Conservation (phyloP, 192 early-diverging fungal species). For the Jimgerdemannia flammicorona region DNA sequence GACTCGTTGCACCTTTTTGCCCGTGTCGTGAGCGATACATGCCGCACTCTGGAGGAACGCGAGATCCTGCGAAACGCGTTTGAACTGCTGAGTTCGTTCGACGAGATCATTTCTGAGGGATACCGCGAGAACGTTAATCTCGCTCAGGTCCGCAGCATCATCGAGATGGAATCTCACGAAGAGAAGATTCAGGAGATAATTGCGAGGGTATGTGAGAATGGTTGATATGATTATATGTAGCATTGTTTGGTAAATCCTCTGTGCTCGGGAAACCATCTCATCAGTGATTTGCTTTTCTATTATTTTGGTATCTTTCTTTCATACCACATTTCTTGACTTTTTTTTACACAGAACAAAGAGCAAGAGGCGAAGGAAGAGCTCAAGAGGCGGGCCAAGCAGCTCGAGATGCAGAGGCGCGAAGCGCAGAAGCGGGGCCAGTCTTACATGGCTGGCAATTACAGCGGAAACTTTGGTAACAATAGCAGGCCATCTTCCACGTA, state of each 20-base stretch:
- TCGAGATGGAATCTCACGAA: conserved; percentile 98
- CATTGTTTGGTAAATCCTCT: background rate
- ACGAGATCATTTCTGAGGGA: conserved; percentile 91
- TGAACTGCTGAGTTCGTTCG: conserved; percentile 89
- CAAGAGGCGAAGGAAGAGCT: conserved; percentile 96
- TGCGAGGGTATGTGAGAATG: conserved; percentile 52
- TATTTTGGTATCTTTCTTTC: conserved; percentile 1
- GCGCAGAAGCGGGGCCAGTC: conserved; percentile 50
- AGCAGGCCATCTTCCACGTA: conserved; percentile 32
- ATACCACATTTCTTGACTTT: conserved; percentile 2
- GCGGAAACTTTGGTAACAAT: conserved; percentile 9
- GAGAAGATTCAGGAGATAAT: conserved; percentile 97
- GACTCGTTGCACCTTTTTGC: conserved; percentile 93
- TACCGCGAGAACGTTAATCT: conserved; percentile 91
- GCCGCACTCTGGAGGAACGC: conserved; percentile 79
- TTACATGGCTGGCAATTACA: conserved; percentile 45
- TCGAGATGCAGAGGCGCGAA: conserved; percentile 89
- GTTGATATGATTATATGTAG: no score
- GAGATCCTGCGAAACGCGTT: conserved; percentile 85
- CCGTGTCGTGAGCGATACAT: conserved; percentile 87
- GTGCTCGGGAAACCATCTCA: no score
- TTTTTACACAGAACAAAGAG: conserved; percentile 75
- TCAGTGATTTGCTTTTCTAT: background rate
- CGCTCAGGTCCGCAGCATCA: conserved; percentile 88
- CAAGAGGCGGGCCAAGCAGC: conserved; percentile 84